Base-by-base conservation (phyloP, 2,329 filamentous ascomycete species). In the Teratosphaeria pseudoeucalypti region DNA sequence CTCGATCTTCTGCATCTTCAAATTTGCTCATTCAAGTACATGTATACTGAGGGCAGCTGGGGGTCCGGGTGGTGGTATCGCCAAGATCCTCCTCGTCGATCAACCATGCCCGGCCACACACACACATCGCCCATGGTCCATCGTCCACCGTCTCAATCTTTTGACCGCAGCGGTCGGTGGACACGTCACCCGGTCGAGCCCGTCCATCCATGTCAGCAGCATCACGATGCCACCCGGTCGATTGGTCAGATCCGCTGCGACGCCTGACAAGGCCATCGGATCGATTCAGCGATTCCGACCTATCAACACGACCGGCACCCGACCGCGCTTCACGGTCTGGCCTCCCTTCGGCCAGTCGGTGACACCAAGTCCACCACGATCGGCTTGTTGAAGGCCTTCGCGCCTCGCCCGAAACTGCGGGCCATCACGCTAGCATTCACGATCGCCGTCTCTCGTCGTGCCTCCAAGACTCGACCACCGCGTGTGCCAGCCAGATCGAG, bases 371-470 rank as follows among this genome's bases (percentile, higher is more conserved):
- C 89, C 12, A 95, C 85, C n/a, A 95, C 86, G 65, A 95, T 87
- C 23, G 90, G 86, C 70, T 91, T 89, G 73, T 92, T 85, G 73
- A 88, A 85, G 62, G 74, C 79, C 71, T 85, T 88, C 16, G 83
- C 47, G 1, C 74, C 77, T 37, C 60, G 60, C 12, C 70, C 67
- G 74, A 83, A 86, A 62, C 82, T 85, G 26, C 79, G 85, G 52
- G 84, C 84, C 79, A 88, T 82, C 62, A 92, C 85, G 23, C 89
- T 85, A 32, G 88, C 88, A 74, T 95, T 95, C 65, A 94, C 81
- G 57, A 95, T 76, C 69, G 85, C 92, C 1, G 89, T 94, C 75
- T 92, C 87, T 83, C 78, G 54, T 78, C 74, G 63, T 23, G 19
- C 39, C 37, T 59, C 56, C 54, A 64, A 37, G 3, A 26, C 39